Base-by-base conservation (phyloP, 1,284 basidiomycete genomes). In the Ceratobasidium sp. region DNA sequence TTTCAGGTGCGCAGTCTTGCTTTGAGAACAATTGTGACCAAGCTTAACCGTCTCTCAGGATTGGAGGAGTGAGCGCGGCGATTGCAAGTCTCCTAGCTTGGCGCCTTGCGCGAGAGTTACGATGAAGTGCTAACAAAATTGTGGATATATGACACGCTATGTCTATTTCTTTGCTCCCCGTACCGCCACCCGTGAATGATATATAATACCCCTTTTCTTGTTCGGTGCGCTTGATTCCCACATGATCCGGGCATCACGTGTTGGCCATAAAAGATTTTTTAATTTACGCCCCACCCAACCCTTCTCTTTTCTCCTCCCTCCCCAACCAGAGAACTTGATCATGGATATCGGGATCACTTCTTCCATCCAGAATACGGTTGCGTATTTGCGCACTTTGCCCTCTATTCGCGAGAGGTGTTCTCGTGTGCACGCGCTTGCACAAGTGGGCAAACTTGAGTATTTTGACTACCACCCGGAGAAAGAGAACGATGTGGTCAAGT, bases 401-500 rank as follows among this genome's bases (percentile, higher is more conserved):
- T 88, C 95, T 4, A 95, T 98, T 77, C 89, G 96, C 53, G 92
- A 95, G 79, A 88, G 94, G 66, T 98, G 95, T 81, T 81, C 82
- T 43, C 87, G 87, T 73, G 94, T 98, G 49, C 91, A 93, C 81
- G 85, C 88, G 29, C 89, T 96, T 19, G 94, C 92, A 5, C 83
- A 88, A 79, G 81, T 87, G 76, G 90, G 88, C 66, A 88, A 90
- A 78, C 87, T 96, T 1, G 84, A 96, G 77, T 96, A 94, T 83
- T 98, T 97, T 81, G 87, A 90, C 48, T 95, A 96, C 82, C 86
- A 95, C 81, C 88, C 92, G 24, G 88, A 90, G 76, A 90, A 89
- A 78, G 89, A 96, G 80, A 81, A 80, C 14, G 85, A 85, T 27
- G 92, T 93, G 1, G 89, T 92, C n/a, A 88, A 87, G 27, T 98